These are phyloP conservation scores for Trypanosoma caninum DNA, from an alignment of 208 protist genomes.

Conservation along the genomic window DNA sequence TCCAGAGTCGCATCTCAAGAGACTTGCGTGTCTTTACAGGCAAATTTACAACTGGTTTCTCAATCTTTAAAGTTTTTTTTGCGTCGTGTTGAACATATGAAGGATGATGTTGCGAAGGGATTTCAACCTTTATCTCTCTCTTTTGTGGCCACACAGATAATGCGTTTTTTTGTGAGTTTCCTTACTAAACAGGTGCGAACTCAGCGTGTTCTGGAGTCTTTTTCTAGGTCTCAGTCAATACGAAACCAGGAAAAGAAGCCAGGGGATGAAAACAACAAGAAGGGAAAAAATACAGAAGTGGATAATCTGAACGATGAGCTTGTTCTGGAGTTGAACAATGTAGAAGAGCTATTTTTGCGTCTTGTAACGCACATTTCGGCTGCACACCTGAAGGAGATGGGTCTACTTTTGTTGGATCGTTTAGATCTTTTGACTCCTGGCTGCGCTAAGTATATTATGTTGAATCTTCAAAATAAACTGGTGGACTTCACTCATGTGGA, in stretches of 20 bases:
- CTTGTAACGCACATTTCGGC: constrained; percentile 24
- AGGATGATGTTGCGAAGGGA: background rate
- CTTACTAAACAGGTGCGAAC: constrained; percentile 19
- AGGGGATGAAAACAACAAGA: constrained; percentile 5
- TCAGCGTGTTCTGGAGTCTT: constrained; percentile 5
- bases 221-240: background rate
- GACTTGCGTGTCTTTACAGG: background rate
- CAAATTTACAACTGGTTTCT: constrained; percentile 11
- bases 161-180: constrained; percentile 18
- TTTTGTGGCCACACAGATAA: constrained; percentile 15
- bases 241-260: background rate
- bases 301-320: background rate
- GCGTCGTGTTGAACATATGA: constrained; percentile 7
- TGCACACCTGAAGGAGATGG: constrained; percentile 42
- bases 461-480: constrained; percentile 31
- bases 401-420: constrained; percentile 38
- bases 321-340: background rate
- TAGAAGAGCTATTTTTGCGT: constrained; percentile 28
- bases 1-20: background rate
- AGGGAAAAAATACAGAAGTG: no score
- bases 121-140: constrained; percentile 24
- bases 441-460: constrained; percentile 30
- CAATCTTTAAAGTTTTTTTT: constrained; percentile 11
- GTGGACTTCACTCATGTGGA: constrained; percentile 44
- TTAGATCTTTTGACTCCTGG: constrained; percentile 40